Conservation (phyloP, 2,329 filamentous ascomycete species). For the Ophiostoma himal-ulmi region DNA sequence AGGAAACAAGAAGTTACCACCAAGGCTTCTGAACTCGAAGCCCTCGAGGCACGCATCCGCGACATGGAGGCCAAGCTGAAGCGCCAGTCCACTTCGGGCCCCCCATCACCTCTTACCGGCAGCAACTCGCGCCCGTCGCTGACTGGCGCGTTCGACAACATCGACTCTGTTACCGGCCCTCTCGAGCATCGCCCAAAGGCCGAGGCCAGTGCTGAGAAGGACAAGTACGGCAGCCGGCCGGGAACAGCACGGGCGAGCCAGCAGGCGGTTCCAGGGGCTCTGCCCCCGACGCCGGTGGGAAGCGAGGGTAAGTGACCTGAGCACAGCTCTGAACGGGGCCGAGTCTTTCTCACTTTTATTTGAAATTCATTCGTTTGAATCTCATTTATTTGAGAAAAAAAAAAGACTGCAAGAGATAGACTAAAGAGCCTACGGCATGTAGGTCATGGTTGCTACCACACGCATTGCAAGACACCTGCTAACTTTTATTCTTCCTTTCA, state of each 20-base stretch:
- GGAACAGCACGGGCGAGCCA: conserved; percentile 47
- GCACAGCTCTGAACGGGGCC: neutral
- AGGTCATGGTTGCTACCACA: neutral
- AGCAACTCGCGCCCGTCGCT: conserved; percentile 29
- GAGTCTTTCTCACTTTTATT: too few relatives aligned
- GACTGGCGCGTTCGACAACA: conserved; percentile 31
- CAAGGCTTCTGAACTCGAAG: conserved; percentile 74
- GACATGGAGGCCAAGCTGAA: conserved; percentile 77
- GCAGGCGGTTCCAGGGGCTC: conserved; percentile 50
- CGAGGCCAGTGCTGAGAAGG: conserved; percentile 26
- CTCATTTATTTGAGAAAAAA: too few relatives aligned
- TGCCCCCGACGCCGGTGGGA: conserved; percentile 55
- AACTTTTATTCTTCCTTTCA: conserved; percentile 36
- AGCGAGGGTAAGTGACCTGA: conserved; percentile 51
- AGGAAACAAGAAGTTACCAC: conserved; percentile 75
- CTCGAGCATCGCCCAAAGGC: conserved; percentile 22
- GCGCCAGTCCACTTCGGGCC: conserved; percentile 23
- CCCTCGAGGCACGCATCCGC: conserved; percentile 74
- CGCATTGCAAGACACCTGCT: conserved; percentile 32
- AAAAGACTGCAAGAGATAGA: neutral
- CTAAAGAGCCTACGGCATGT: conserved; percentile 6
- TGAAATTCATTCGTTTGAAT: too few relatives aligned
- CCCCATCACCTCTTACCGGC: conserved; percentile 17
- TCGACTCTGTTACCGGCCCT: conserved; percentile 27
- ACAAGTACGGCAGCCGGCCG: conserved; percentile 45